Evolutionary conservation across 2,329 filamentous ascomycete genomes (phyloP), one percentile per base, ranked within the genome.

Genomic region (Ilyonectria robusta): DNA sequence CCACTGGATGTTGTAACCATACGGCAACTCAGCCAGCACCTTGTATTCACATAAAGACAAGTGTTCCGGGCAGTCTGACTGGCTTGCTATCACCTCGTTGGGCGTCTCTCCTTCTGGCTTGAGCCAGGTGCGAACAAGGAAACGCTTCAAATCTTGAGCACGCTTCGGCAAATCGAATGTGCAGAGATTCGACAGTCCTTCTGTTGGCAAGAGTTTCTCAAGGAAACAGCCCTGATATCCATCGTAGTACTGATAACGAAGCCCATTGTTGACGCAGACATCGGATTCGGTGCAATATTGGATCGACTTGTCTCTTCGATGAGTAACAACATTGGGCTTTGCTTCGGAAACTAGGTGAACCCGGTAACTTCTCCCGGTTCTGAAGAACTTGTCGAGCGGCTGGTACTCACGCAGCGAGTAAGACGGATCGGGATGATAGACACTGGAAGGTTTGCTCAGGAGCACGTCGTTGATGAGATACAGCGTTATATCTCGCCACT

Each of bases 31-130:
- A 29, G 59, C 53, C 6, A 76, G 10, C 2, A 83, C 80, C 57
- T 87, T 85, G 73, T 84, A 91, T 59, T 92, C 88, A 0, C 85
- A 83, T 0, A 88, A 65, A 0, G 84, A 81, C 62, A 92, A 78
- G 23, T 83, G 71, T 0, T 62, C 11, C 0, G 89, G 87, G 55
- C 88, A 90, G 0, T 75, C 57, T 0, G 70, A 77, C 63, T 89
- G 86, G 1, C 72, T 76, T 0, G 89, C 83, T 13, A 92, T 82
- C 0, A 87, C 84, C 0, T 81, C 70, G 62, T 93, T 92, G 0
- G 86, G 80, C 0, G 69, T 67, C 21, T 66, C 21, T 0, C 72
- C 70, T 6, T 71, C 37, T 4, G 71, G 69, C 1, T 26, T 2
- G 0, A 5, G 0, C 54, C 62, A 68, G 0, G 57, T 65, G 0